phyloP scores from a whole-genome alignment of 1,139 yeast genomes.

The Wickerhamomyces sp. region DNA sequence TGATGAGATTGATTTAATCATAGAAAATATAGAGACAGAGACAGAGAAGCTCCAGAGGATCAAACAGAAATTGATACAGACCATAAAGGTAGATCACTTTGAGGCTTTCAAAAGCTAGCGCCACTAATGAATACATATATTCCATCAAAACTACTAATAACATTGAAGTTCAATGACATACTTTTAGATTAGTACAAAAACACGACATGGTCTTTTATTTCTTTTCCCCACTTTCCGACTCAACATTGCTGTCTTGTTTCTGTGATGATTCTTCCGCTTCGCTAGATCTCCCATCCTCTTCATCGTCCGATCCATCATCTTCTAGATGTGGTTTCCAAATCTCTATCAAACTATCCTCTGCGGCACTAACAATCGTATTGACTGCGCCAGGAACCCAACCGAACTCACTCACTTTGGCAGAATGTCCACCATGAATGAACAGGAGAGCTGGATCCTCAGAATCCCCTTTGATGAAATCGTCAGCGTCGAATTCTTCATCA shows the following conservation, averaged over 20 bases:
- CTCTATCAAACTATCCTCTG: constrained; percentile 75
- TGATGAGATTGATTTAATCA: constrained; percentile 37
- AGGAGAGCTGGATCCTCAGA: constrained; percentile 56
- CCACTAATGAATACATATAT: background rate
- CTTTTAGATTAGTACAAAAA: no score
- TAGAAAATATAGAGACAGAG: constrained; percentile 31
- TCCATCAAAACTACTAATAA: background rate
- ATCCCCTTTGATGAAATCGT: constrained; percentile 38
- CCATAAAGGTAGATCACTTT: constrained; percentile 34
- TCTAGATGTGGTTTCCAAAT: constrained; percentile 66
- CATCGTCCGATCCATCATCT: constrained; percentile 36
- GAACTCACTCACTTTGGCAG: constrained; percentile 67
- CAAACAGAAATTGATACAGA: constrained; percentile 30
- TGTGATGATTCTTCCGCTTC: constrained; percentile 26
- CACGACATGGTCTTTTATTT: no score
- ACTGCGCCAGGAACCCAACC: constrained; percentile 70
- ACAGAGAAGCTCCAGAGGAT: constrained; percentile 19
- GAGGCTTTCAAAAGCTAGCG: constrained; percentile 11
- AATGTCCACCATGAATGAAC: constrained; percentile 80
- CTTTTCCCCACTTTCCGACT: background rate
- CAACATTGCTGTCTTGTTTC: background rate
- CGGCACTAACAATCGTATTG: constrained; percentile 72
- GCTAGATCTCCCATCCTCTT: constrained; percentile 28
- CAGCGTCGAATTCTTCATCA: constrained; percentile 33
- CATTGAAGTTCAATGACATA: background rate